Evolutionary conservation across 176 grass and related monocot genomes (phyloP).

Genomic region (Phragmites australis): DNA sequence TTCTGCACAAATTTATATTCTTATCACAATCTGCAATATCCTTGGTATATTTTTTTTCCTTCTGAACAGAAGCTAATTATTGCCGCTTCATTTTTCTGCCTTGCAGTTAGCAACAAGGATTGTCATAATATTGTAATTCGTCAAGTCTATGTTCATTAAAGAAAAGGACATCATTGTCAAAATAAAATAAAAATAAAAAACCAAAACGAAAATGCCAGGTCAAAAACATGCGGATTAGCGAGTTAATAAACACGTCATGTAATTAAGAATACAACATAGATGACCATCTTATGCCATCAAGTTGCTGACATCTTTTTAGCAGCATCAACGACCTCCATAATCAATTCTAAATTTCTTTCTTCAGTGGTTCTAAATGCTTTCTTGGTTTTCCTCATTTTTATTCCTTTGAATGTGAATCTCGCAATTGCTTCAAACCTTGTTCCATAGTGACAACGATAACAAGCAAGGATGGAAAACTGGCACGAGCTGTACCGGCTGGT

Average conservation of each 20-base stretch:
- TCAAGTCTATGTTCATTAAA: background rate
- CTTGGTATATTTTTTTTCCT: slow-evolving; percentile 42
- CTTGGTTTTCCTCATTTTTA: background rate
- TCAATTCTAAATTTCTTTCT: background rate
- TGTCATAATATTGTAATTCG: slow-evolving; percentile 39
- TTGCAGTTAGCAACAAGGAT: slow-evolving; percentile 30
- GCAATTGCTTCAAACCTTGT: slow-evolving; percentile 21
- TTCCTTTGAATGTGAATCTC: background rate
- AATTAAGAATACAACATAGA: background rate
- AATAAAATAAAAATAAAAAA: background rate
- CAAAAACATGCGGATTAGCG: too few species aligned
- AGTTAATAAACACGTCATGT: too few species aligned
- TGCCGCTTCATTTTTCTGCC: slow-evolving; percentile 30
- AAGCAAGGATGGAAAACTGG: background rate
- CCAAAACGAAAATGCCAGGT: background rate
- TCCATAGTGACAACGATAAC: background rate
- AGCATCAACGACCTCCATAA: background rate
- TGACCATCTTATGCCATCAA: slow-evolving; percentile 25
- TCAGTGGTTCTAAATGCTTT: background rate
- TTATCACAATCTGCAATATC: slow-evolving; percentile 28
- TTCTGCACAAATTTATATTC: slow-evolving; percentile 34
- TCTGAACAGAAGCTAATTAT: slow-evolving; percentile 32
- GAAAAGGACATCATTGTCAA: background rate
- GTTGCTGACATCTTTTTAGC: background rate
- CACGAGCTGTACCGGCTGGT: background rate